Evolutionary conservation across 768 basidiomycete genomes (phyloP).

Genomic region (Phallus indusiatus): DNA sequence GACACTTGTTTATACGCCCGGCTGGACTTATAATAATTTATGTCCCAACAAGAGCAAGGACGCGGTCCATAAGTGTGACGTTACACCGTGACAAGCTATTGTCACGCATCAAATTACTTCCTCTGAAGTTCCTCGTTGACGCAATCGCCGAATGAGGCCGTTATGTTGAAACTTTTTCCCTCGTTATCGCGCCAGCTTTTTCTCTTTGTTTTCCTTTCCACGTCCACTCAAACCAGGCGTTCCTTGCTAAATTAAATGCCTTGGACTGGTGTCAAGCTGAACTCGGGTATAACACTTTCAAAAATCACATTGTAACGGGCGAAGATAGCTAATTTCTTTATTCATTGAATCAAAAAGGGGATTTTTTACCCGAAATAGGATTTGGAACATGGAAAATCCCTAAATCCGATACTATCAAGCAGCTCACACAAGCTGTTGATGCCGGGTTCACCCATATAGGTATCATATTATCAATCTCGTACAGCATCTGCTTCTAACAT

Average conservation of each 20-base stretch:
- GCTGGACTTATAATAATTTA: too few relatives aligned
- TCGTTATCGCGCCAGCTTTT: background rate
- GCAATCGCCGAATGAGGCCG: background rate
- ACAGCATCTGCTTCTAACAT: background rate
- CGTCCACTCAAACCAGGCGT: background rate
- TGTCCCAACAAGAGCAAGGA: too few relatives aligned
- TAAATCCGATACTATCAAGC: constrained; percentile 42
- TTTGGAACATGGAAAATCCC: constrained; percentile 63
- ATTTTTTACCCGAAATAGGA: constrained; percentile 39
- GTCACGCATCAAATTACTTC: background rate
- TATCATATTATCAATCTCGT: constrained; percentile 13
- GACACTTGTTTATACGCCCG: too few relatives aligned
- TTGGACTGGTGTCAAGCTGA: background rate
- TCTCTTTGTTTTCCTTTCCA: background rate
- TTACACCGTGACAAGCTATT: too few relatives aligned
- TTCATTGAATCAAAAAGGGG: constrained; percentile 27
- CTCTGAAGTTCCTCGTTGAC: too few relatives aligned
- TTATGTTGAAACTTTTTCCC: background rate
- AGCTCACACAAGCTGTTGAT: constrained; percentile 53
- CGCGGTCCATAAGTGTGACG: too few relatives aligned
- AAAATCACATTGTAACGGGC: too few relatives aligned
- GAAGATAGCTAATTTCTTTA: background rate
- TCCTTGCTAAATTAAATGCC: background rate
- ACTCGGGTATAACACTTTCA: background rate
- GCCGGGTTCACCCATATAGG: constrained; percentile 58